Evolutionary conservation across 176 grass and related monocot genomes (phyloP).

Genomic region (Zoysia pacifica): DNA sequence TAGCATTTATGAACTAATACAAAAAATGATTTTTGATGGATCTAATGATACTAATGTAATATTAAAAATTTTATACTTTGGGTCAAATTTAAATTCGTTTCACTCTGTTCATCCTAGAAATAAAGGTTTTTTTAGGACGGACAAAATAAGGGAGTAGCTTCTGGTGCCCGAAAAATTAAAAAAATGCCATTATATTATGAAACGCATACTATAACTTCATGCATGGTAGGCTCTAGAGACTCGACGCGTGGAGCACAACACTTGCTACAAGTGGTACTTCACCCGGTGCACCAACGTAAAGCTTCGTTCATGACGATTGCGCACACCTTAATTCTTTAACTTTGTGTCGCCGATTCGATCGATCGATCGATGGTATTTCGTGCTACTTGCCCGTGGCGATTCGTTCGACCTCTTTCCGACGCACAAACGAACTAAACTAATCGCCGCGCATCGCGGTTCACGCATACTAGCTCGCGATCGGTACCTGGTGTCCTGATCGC

Average conservation of each 20-base stretch:
- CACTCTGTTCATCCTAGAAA: too few relatives aligned
- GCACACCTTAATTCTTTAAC: not conserved
- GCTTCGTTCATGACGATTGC: not conserved
- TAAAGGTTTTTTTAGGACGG: too few relatives aligned
- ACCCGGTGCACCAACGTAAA: not conserved
- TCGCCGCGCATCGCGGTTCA: not conserved
- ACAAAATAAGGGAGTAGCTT: too few relatives aligned
- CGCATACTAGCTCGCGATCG: not conserved
- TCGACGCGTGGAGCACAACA: not conserved
- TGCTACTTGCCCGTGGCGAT: not conserved
- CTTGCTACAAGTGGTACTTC: conserved; percentile 23
- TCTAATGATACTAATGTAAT: too few relatives aligned
- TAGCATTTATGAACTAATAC: too few relatives aligned
- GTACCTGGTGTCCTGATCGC: conserved; percentile 14
- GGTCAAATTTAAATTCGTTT: too few relatives aligned
- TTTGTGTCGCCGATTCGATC: not conserved
- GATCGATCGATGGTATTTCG: not conserved
- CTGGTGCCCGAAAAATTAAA: not conserved
- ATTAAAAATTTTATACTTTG: too few relatives aligned
- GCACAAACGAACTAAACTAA: conserved; percentile 50
- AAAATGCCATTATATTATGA: not conserved
- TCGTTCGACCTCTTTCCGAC: conserved; percentile 38
- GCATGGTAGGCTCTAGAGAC: not conserved
- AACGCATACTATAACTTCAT: not conserved
- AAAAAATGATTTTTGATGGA: too few relatives aligned